Conservation (phyloP, 169 alveolate genomes). For the Eimeria necatrix region DNA sequence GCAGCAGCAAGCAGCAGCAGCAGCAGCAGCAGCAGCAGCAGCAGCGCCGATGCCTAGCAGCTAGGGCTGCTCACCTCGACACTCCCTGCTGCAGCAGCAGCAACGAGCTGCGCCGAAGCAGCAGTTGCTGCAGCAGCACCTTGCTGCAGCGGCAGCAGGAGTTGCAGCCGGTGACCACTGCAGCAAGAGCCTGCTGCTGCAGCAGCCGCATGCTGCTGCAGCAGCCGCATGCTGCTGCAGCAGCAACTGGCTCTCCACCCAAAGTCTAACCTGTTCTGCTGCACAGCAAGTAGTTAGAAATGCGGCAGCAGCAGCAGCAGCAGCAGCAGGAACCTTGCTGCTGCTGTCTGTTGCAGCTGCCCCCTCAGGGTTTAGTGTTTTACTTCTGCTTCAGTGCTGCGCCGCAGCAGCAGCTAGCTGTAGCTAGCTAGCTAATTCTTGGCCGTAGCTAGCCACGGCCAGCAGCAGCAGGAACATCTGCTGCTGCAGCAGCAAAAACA, state of each 20-base stretch:
- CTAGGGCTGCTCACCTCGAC: too few relatives aligned
- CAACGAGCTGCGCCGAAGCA: too few relatives aligned
- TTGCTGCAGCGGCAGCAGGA: neutral
- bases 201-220: neutral
- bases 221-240: neutral
- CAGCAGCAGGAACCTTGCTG: too few relatives aligned
- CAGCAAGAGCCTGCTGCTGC: neutral
- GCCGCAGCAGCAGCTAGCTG: too few relatives aligned
- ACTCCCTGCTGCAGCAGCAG: neutral
- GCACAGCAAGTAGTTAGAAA: neutral
- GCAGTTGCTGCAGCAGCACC: neutral
- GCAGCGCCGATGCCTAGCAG: too few relatives aligned
- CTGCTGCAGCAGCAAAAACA: too few relatives aligned
- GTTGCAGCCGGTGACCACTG: neutral
- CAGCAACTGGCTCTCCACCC: neutral
- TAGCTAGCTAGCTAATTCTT: too few relatives aligned
- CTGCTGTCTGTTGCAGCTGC: too few relatives aligned
- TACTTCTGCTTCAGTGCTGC: too few relatives aligned
- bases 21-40: neutral
- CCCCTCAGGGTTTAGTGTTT: too few relatives aligned
- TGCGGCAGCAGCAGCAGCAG: constrained; percentile 23
- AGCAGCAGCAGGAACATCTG: too few relatives aligned
- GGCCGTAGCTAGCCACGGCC: too few relatives aligned
- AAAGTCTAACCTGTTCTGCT: neutral
- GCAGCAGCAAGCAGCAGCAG: neutral